Percentiles rank a stretch among this genome's conserved stretches.
Conservation (phyloP, 2,329 filamentous ascomycete species). For the Alternaria gaisen region DNA sequence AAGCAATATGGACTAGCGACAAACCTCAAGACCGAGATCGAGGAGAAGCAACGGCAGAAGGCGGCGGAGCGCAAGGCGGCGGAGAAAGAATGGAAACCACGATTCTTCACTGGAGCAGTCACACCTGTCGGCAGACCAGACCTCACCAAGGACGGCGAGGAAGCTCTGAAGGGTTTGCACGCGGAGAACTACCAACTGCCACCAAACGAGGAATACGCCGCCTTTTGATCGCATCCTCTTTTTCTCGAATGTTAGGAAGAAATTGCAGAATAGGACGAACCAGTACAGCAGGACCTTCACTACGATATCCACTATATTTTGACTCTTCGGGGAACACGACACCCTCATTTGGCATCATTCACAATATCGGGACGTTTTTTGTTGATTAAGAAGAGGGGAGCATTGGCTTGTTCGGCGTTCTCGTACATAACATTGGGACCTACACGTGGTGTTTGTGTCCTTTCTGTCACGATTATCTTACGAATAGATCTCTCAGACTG, state of each 20-base stretch:
- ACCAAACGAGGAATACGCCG: slow-evolving; percentile 54
- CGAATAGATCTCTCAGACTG: slow-evolving; percentile 18
- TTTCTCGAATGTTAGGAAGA: background rate
- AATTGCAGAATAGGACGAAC: slow-evolving; percentile 10
- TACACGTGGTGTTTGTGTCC: slow-evolving; percentile 11
- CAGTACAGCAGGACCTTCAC: slow-evolving; percentile 22
- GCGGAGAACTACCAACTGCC: slow-evolving; percentile 61
- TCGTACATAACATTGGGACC: slow-evolving; percentile 6
- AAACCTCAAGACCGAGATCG: slow-evolving; percentile 85
- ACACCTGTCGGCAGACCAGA: slow-evolving; percentile 69
- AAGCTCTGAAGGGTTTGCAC: slow-evolving; percentile 65
- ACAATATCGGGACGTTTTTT: slow-evolving; percentile 8
- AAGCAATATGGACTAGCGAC: slow-evolving; percentile 90
- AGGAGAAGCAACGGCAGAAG: slow-evolving; percentile 87
- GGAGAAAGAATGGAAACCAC: slow-evolving; percentile 78
- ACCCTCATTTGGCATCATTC: slow-evolving; percentile 21
- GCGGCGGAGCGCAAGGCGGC: slow-evolving; percentile 79
- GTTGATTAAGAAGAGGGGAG: slow-evolving; percentile 20
- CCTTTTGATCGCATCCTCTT: slow-evolving; percentile 31
- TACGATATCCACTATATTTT: slow-evolving; percentile 23
- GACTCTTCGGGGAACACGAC: slow-evolving; percentile 9
- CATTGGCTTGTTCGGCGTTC: slow-evolving; percentile 24
- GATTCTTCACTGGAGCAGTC: slow-evolving; percentile 79
- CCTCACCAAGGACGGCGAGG: slow-evolving; percentile 69
- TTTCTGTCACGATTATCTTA: slow-evolving; percentile 13